Evolutionary conservation across 768 basidiomycete species (phyloP).

Genomic region (Lactarius indigo): DNA sequence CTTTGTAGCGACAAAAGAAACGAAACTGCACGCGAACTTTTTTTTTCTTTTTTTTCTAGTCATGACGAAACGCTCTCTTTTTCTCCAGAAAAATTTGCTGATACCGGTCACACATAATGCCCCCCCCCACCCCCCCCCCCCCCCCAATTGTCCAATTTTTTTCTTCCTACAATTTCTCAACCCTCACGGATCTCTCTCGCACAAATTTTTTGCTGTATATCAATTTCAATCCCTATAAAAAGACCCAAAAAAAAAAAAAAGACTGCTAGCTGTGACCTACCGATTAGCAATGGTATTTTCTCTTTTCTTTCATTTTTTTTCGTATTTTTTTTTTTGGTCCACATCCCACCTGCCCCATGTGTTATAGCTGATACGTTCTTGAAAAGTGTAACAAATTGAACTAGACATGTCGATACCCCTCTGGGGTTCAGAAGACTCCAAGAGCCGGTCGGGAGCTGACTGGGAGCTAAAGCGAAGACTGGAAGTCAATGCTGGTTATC

Average conservation of each 20-base stretch:
- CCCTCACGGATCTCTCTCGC: slow-evolving; percentile 15
- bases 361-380: slow-evolving; percentile 9
- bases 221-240: slow-evolving; percentile 1
- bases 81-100: slow-evolving; percentile 5
- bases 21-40: background rate
- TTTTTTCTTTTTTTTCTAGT: background rate
- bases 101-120: slow-evolving; percentile 16
- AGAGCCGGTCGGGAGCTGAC: background rate
- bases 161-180: background rate
- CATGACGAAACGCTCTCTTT: slow-evolving; percentile 1
- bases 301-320: background rate
- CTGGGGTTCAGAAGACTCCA: no score
- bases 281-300: background rate
- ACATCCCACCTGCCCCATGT: background rate
- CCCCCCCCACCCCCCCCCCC: background rate
- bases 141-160: background rate
- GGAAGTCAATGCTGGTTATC: no score
- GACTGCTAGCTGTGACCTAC: background rate
- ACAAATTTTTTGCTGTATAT: slow-evolving; percentile 22
- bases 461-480: background rate
- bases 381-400: slow-evolving; percentile 10
- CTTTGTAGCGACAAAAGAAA: background rate
- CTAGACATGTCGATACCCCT: background rate
- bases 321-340: background rate
- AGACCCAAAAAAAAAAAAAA: background rate